Conservation (phyloP, 1,284 basidiomycete species). For the Amylostereum chailletii region DNA sequence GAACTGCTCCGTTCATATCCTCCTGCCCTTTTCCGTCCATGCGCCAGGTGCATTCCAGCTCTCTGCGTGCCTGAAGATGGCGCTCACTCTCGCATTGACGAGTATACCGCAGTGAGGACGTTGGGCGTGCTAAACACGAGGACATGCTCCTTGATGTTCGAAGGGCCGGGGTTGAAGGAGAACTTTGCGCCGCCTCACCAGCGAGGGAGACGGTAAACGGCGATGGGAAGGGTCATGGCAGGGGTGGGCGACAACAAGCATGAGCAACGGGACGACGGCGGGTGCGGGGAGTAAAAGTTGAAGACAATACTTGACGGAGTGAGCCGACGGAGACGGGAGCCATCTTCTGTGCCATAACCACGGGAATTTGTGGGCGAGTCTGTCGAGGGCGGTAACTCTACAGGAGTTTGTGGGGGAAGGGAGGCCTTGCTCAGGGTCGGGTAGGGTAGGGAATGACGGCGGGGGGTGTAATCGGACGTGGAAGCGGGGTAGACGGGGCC, state of each 20-base stretch:
- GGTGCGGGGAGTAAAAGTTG: slow-evolving; percentile 88
- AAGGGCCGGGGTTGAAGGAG: slow-evolving; percentile 93
- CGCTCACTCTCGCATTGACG: too few species aligned
- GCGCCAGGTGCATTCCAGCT: too few species aligned
- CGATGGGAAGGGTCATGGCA: slow-evolving; percentile 78
- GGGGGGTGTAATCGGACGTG: slow-evolving; percentile 29
- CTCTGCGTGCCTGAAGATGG: too few species aligned
- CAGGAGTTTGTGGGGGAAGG: slow-evolving; percentile 23
- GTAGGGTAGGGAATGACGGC: slow-evolving; percentile 14
- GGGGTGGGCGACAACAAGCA: slow-evolving; percentile 83
- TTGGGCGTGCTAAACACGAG: slow-evolving; percentile 93
- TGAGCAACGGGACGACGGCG: slow-evolving; percentile 67
- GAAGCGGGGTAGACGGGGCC: slow-evolving; percentile 24
- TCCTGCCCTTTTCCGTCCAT: too few species aligned
- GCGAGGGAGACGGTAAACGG: slow-evolving; percentile 62
- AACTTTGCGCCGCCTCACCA: slow-evolving; percentile 49
- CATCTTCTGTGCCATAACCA: slow-evolving; percentile 22
- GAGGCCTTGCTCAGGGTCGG: slow-evolving; percentile 30
- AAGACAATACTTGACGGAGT: slow-evolving; percentile 42
- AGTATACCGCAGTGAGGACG: slow-evolving; percentile 47
- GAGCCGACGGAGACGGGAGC: slow-evolving; percentile 39
- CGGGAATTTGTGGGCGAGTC: slow-evolving; percentile 27
- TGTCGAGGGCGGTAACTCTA: slow-evolving; percentile 42
- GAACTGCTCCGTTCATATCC: too few species aligned
- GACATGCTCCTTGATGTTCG: slow-evolving; percentile 97